A percentile compares a stretch with the other conserved stretches of the same genome.
phyloP scores from a whole-genome alignment of 306 rosid species.

The Luffa aegyptiaca region DNA sequence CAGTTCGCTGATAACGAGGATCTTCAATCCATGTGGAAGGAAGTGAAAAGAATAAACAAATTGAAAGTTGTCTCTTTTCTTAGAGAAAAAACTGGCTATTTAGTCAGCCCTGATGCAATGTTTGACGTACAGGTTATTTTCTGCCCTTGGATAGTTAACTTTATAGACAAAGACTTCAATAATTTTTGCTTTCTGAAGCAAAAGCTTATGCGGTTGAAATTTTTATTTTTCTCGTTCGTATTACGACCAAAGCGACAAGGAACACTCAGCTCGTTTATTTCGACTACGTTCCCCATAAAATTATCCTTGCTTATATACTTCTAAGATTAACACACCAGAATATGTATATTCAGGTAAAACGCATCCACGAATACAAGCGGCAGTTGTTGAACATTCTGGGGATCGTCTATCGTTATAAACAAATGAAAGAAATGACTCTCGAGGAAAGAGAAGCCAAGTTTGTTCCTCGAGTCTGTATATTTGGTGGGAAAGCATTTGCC shows the following conservation, averaged over 20 bases:
- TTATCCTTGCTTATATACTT: neutral
- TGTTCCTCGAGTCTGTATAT: slow-evolving; percentile 93
- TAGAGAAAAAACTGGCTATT: slow-evolving; percentile 72
- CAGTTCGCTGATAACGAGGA: slow-evolving; percentile 77
- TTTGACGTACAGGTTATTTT: slow-evolving; percentile 77
- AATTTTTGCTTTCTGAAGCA: neutral
- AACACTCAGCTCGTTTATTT: neutral
- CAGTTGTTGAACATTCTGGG: slow-evolving; percentile 81
- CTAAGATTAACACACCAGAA: neutral
- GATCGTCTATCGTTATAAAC: slow-evolving; percentile 87
- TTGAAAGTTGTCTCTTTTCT: slow-evolving; percentile 64
- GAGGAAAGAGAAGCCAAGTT: slow-evolving; percentile 47
- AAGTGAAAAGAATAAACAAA: slow-evolving; percentile 68
- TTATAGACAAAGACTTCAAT: neutral
- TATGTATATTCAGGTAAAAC: slow-evolving; percentile 50
- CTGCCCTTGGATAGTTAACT: neutral
- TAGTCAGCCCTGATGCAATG: slow-evolving; percentile 88
- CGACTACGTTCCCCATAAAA: neutral
- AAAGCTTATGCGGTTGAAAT: no score
- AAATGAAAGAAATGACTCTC: slow-evolving; percentile 85
- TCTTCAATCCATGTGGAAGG: slow-evolving; percentile 77
- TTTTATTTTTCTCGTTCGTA: neutral
- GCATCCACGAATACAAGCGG: slow-evolving; percentile 93
- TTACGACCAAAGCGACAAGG: neutral
- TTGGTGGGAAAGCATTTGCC: slow-evolving; percentile 93